Evolutionary conservation across 805 yeast genomes (phyloP).

Genomic region (Saccharomycopsis fermentans): DNA sequence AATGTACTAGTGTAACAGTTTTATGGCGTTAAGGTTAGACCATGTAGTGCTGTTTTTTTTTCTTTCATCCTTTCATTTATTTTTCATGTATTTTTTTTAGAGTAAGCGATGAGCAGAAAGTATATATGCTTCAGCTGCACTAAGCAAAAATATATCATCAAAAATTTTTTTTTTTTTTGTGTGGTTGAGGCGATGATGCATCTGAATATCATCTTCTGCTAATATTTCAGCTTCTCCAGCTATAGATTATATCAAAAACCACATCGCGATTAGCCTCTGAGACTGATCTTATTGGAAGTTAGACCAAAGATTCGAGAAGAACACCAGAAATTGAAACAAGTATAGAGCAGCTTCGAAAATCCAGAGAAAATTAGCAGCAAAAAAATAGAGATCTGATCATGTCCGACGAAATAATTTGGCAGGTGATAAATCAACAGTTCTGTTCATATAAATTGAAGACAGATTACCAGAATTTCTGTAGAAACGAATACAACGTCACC

Average conservation of each 20-base stretch:
- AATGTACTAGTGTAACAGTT: no score
- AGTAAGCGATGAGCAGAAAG: background rate
- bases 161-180: background rate
- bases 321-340: no score
- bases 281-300: background rate
- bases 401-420: slow-evolving; percentile 91
- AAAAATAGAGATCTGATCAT: slow-evolving; percentile 15
- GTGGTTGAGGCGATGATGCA: background rate
- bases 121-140: background rate
- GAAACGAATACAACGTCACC: slow-evolving; percentile 91
- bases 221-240: background rate
- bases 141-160: background rate
- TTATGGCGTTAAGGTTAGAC: no score
- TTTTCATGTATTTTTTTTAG: no score
- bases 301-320: background rate
- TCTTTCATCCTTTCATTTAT: no score
- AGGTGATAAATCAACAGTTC: slow-evolving; percentile 87
- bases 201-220: background rate
- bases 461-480: slow-evolving; percentile 83
- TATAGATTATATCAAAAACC: no score
- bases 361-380: no score
- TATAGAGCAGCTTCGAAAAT: no score
- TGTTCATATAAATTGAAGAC: slow-evolving; percentile 90
- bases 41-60: no score
- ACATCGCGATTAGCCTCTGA: no score